phyloP scores from a whole-genome alignment of 345 rosid genomes.

The Rubroshorea leprosula region DNA sequence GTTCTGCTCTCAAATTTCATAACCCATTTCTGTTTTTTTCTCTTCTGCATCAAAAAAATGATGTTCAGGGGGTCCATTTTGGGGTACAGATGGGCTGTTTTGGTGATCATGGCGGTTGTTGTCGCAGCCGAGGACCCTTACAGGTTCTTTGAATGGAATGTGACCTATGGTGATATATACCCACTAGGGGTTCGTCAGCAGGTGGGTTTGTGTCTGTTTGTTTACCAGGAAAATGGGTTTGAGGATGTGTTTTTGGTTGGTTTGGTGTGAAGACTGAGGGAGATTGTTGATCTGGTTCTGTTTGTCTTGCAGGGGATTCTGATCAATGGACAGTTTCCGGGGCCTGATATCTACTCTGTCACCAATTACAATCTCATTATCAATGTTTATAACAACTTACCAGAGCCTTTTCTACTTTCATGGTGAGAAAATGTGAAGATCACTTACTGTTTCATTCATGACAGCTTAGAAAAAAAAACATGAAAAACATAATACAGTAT shows the following conservation, averaged over 20 bases:
- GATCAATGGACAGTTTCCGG: conserved; percentile 92
- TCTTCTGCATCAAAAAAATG: neutral
- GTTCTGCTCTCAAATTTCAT: neutral
- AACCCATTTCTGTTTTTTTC: neutral
- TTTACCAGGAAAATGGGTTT: neutral
- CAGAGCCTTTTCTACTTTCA: conserved; percentile 81
- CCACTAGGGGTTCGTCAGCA: conserved; percentile 79
- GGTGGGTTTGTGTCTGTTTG: conserved; percentile 22
- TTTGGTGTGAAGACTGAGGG: neutral
- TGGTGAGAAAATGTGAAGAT: conserved; percentile 32
- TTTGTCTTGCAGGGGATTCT: conserved; percentile 62
- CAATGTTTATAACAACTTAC: conserved; percentile 70
- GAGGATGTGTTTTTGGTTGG: too few species aligned
- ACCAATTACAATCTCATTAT: conserved; percentile 86
- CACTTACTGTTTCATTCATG: too few species aligned
- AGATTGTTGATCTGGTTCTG: neutral
- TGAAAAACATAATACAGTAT: neutral
- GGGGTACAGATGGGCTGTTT: neutral
- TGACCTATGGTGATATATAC: conserved; percentile 69
- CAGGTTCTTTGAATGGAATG: conserved; percentile 71
- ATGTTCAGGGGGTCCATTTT: neutral
- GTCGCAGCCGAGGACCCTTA: conserved; percentile 58
- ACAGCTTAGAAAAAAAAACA: too few species aligned
- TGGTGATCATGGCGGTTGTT: conserved; percentile 9
- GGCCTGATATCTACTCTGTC: conserved; percentile 69